Conservation (phyloP, 2,329 filamentous ascomycete genomes). For the Aspergillus vadensis region DNA sequence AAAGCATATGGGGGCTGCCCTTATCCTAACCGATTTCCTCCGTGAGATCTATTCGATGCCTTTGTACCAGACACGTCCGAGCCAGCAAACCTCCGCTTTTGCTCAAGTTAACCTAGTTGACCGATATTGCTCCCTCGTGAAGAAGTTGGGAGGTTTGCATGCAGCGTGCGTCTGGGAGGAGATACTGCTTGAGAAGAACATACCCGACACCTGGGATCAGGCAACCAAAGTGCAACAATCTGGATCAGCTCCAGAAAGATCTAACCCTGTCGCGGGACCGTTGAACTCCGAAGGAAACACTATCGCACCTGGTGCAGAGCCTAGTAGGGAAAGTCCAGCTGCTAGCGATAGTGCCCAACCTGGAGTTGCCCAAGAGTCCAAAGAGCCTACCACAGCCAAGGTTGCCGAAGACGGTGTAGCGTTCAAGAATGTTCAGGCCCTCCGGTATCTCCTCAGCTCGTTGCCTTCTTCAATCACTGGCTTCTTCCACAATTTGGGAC, state of each 20-base stretch:
- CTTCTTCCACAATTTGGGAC: conserved; percentile 83
- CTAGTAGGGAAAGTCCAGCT: conserved; percentile 29
- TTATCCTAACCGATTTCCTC: conserved; percentile 74
- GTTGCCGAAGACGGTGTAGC: conserved; percentile 38
- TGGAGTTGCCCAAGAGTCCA: conserved; percentile 18
- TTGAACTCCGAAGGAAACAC: conserved; percentile 25
- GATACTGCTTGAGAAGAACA: conserved; percentile 69
- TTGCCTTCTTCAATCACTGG: conserved; percentile 78
- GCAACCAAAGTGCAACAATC: conserved; percentile 46
- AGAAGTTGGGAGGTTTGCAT: conserved; percentile 74
- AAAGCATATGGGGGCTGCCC: conserved; percentile 75
- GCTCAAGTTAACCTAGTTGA: conserved; percentile 80
- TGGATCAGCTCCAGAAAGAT: conserved; percentile 41
- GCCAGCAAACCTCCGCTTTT: conserved; percentile 64
- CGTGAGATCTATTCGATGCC: conserved; percentile 70
- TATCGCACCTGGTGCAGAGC: conserved; percentile 25
- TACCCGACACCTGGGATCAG: conserved; percentile 64
- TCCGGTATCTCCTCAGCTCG: conserved; percentile 75
- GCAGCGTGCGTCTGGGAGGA: conserved; percentile 83
- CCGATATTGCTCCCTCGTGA: conserved; percentile 73
- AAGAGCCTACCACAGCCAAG: conserved; percentile 24
- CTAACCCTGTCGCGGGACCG: conserved; percentile 40
- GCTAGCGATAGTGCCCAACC: conserved; percentile 22
- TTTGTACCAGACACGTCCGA: conserved; percentile 64
- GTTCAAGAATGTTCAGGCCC: conserved; percentile 75